Evolutionary conservation across 768 basidiomycete species (phyloP).

Genomic region (Tubosaeta sp.): DNA sequence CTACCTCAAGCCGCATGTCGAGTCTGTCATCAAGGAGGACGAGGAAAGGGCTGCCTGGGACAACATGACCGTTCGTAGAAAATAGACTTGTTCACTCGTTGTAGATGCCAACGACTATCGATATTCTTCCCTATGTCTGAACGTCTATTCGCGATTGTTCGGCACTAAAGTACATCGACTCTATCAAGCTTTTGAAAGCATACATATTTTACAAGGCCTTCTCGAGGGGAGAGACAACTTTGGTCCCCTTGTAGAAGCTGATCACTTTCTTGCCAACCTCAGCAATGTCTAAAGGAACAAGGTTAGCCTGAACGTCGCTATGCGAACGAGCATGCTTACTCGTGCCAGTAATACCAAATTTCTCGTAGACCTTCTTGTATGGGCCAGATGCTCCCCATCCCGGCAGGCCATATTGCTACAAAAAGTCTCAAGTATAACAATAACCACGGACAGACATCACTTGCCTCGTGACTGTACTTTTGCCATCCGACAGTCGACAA

Average conservation of each 20-base stretch:
- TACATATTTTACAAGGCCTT: conserved; percentile 53
- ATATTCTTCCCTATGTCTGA: too few relatives aligned
- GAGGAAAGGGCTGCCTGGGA: conserved; percentile 81
- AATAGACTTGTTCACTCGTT: conserved; percentile 39
- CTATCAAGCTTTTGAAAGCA: not conserved
- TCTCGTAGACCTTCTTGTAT: conserved; percentile 86
- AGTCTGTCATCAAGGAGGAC: conserved; percentile 69
- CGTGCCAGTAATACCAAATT: conserved; percentile 77
- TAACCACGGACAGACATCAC: not conserved
- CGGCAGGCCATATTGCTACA: conserved; percentile 63
- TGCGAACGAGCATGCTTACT: conserved; percentile 41
- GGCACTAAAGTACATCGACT: conserved; percentile 9
- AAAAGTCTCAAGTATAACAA: not conserved
- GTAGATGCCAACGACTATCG: conserved; percentile 21
- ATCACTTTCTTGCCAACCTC: conserved; percentile 81
- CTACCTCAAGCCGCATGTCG: conserved; percentile 79
- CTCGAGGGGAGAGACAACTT: conserved; percentile 68
- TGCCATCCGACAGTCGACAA: conserved; percentile 80
- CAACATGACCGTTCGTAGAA: conserved; percentile 64
- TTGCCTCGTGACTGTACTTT: conserved; percentile 82
- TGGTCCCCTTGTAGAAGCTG: conserved; percentile 75
- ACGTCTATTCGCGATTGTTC: conserved; percentile 13
- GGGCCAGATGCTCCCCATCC: conserved; percentile 90
- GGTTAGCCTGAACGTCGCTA: conserved; percentile 7
- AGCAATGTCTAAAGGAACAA: conserved; percentile 57